Base-by-base conservation (phyloP, 164 flowering plant genomes). In the Sedum album region DNA sequence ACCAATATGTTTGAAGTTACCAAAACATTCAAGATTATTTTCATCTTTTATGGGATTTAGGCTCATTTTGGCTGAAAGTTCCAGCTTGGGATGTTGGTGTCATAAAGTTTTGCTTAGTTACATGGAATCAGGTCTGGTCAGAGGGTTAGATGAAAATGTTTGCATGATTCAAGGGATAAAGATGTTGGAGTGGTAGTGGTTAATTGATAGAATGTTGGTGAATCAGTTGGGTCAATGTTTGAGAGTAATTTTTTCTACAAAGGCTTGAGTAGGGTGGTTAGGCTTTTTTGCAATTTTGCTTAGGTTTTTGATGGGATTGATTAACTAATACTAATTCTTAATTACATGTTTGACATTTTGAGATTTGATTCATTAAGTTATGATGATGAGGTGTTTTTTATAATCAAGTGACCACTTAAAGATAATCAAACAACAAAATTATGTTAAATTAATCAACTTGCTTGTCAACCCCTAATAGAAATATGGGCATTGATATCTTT, bases 181-280 rank as follows among this genome's bases (percentile, higher is more conserved):
- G 23, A 49, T 49, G 55, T 18, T 6, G 6, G 21, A 49, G 55
- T 49, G 55, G 55, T 18, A 41, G 8, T n/a, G n/a, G n/a, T n/a
- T n/a, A 5, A 2, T 5, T 4, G 55, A 49, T 49, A 23, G 5
- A 21, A 49, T 18, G 18, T 49, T 53, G 21, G 1, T 9, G 23
- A n/a, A n/a, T n/a, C n/a, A 53, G 23, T 9, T 23, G 60, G 60
- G 60, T 53, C 60, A 53, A 53, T 53, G 60, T 53, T 55, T 55
- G 14, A 14, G 61, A 4, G 26, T 51, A 8, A n/a, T n/a, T 55
- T 55, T 55, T 55, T 26, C 61, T 55, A 11, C 61, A 11, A 55
- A 10, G 61, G 1, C 6, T 9, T 11, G 18, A 9, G 8, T 55
- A 10, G 15, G 13, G 14, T 55, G 31, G 61, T 55, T 55, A 26